Evolutionary conservation across 148 eudicot species (phyloP), one percentile per base, ranked within the genome.

Genomic region (Camellia sinensis): DNA sequence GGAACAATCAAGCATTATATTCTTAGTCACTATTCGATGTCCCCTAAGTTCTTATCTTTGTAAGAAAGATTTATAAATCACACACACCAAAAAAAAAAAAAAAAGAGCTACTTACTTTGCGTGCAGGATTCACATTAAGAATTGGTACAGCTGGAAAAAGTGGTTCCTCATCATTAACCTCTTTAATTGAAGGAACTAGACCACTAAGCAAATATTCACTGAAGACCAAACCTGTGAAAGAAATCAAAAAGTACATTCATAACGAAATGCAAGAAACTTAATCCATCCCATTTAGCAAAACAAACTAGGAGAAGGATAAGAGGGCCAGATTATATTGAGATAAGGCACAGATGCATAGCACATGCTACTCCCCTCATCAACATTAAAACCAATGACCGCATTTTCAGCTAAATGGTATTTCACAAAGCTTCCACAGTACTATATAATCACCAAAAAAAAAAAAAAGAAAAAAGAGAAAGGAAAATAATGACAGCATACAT

Each of bases 171-270:
- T 87, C 89, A 83, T 94, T 97, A 86, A 92, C 98, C 73, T 97
- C 99, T 85, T 86, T 92, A 59, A 92, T 91, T 48, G 95, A 88
- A 82, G 98, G 98, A 81, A 97, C 90, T 81, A 90, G 87, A 45
- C 99, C 98, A 79, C 95, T 90, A 62, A 91, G 87, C 82, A 97
- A 89, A 86, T 97, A 97, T 85, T 97, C 97, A 81, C 99, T 94
- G 81, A 94, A 97, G 83, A 97, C 87, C 79, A 97, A 83, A 86
- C 95, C 99, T 96, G 88, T 69, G 63, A 81, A 86, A 81, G 64
- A 80, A 29, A 60, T 63, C 73, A 64, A 5, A 80, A 67, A 61
- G 62, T 62, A 59, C n/a, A 14, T 37, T 40, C 7, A 60, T 6
- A 46, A 75, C 5, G 21, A 65, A 62, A 29, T 67, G 60, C 37